Base-by-base conservation (phyloP, 495 filamentous ascomycete genomes). In the Clohesyomyces aquaticus region DNA sequence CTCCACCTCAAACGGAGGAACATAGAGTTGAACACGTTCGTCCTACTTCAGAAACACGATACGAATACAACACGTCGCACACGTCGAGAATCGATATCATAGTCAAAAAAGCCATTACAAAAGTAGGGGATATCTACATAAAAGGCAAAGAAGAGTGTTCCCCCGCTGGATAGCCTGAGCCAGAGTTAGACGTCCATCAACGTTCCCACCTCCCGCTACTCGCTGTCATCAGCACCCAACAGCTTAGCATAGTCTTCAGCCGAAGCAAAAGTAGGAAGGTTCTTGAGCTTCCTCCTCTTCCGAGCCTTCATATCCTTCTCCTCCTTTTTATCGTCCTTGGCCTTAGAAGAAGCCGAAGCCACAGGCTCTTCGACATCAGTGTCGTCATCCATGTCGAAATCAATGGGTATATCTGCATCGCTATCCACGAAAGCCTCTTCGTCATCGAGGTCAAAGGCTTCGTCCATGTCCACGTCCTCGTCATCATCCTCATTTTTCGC, bases 171-270 rank as follows among this genome's bases (percentile, higher is more conserved):
- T 21, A 55, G 4, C 32, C 27, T 26, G 8, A 8, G n/a, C 43
- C 16, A 47, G 8, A 47, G 16, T 18, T n/a, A 6, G 16, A n/a
- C 4, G 6, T 4, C 21, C 43, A 32, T 23, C 52, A 46, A 55
- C 14, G 32, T 38, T 38, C 10, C 14, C 49, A 51, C 25, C n/a
- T n/a, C n/a, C n/a, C n/a, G n/a, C 38, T 61, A 69, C 35, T 82
- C 85, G 38, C 87, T 87, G 47, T 88, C 88, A 61, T 91, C 91
- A 54, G 79, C 85, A 12, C 80, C 89, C 68, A 98, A 72, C 80
- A 97, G 82, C 64, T 88, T 88, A 23, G 91, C 93, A 76, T 98
- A 98, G 70, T 98, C 95, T 21, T 98, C 94, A 19, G 81, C 87
- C 28, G 89, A 92, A 21, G 95, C 94, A 78, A 98, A 98, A 0